phyloP scores from a whole-genome alignment of 2,329 filamentous ascomycete species.

The Pseudophaeomoniella oleicola region DNA sequence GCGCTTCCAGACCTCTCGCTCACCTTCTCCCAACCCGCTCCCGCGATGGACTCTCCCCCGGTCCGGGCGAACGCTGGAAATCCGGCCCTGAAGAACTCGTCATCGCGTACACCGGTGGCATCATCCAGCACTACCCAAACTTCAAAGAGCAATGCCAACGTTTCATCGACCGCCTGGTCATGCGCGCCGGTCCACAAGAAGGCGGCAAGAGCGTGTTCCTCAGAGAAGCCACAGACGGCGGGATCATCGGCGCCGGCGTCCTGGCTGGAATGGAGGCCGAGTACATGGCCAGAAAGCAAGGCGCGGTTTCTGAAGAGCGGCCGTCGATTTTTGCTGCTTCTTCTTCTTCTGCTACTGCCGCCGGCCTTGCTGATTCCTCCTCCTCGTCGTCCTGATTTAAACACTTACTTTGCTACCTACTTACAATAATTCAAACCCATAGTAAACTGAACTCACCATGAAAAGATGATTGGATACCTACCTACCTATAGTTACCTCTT shows the following conservation, averaged over 20 bases:
- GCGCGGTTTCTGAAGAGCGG: too few species aligned
- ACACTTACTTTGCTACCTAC: too few species aligned
- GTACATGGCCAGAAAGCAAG: too few species aligned
- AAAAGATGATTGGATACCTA: too few species aligned
- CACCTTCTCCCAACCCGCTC: background rate
- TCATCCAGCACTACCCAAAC: constrained; percentile 65
- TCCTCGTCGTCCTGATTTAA: too few species aligned
- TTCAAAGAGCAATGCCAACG: constrained; percentile 56
- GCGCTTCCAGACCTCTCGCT: background rate
- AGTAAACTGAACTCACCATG: too few species aligned
- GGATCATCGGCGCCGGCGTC: constrained; percentile 41
- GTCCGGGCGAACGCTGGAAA: constrained; percentile 9
- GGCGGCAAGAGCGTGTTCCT: constrained; percentile 35
- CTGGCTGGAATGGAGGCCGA: constrained; percentile 32
- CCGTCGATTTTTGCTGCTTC: too few species aligned
- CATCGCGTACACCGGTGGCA: constrained; percentile 67
- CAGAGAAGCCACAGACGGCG: constrained; percentile 37
- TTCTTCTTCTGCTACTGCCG: too few species aligned
- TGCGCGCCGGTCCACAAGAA: constrained; percentile 27
- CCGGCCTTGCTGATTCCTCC: too few species aligned
- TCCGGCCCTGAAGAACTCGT: constrained; percentile 45
- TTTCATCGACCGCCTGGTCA: constrained; percentile 46
- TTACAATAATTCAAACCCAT: too few species aligned
- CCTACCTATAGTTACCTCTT: too few species aligned
- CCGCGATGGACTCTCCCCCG: constrained; percentile 8